A percentile compares a stretch with the other conserved stretches of the same genome.
Evolutionary conservation across 2,329 filamentous ascomycete genomes (phyloP).

Genomic region (Colletotrichum sansevieriae): DNA sequence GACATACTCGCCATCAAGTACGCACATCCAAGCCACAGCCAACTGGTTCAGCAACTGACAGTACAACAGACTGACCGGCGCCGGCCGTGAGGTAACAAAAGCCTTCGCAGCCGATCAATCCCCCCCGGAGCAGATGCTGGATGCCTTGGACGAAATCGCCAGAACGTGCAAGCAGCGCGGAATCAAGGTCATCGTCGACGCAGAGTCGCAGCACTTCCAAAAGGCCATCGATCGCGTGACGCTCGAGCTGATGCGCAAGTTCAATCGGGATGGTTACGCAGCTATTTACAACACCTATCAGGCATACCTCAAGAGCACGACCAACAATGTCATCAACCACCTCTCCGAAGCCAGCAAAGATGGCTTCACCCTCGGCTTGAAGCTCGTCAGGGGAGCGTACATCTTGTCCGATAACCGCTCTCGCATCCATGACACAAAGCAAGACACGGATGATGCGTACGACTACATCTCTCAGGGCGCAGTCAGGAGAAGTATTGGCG

Average conservation of each 20-base stretch:
- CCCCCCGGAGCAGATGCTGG: slow-evolving; percentile 56
- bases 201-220: slow-evolving; percentile 61
- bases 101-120: slow-evolving; percentile 52
- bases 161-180: slow-evolving; percentile 53
- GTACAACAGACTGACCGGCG: slow-evolving; percentile 55
- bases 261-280: slow-evolving; percentile 54
- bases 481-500: slow-evolving; percentile 46
- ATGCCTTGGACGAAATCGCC: slow-evolving; percentile 57
- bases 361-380: slow-evolving; percentile 66
- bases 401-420: slow-evolving; percentile 61
- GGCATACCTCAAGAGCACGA: slow-evolving; percentile 65
- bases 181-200: slow-evolving; percentile 60
- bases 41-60: neutral
- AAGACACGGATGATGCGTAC: slow-evolving; percentile 66
- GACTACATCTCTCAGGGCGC: slow-evolving; percentile 62
- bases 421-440: slow-evolving; percentile 66
- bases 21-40: slow-evolving; percentile 14
- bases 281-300: slow-evolving; percentile 68
- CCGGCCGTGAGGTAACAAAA: slow-evolving; percentile 54
- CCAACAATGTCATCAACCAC: slow-evolving; percentile 57
- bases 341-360: slow-evolving; percentile 59
- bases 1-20: slow-evolving; percentile 56
- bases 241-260: slow-evolving; percentile 53
- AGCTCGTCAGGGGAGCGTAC: slow-evolving; percentile 70
- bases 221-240: slow-evolving; percentile 51